Conservation (phyloP, 1,284 basidiomycete species). For the Quambalaria eucalypti region DNA sequence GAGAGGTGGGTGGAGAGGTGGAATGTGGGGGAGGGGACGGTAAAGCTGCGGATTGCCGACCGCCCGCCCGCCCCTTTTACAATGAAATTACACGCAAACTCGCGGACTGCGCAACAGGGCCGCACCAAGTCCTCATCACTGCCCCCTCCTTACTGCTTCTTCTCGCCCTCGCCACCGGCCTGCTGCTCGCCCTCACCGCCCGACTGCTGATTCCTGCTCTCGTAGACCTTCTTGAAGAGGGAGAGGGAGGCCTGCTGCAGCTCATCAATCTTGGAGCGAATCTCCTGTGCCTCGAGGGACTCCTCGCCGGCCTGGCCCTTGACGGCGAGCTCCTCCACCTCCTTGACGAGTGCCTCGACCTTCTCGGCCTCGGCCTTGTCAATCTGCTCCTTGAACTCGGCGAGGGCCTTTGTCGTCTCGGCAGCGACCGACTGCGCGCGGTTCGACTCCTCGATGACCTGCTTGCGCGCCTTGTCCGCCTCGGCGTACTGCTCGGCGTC, state of each 20-base stretch:
- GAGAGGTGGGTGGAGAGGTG: no score
- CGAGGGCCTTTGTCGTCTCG: conserved; percentile 94
- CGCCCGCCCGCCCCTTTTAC: no score
- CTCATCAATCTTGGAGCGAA: conserved; percentile 86
- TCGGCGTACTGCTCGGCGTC: conserved; percentile 83
- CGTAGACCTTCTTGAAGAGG: conserved; percentile 97
- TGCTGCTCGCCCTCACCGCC: conserved; percentile 37
- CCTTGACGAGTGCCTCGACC: conserved; percentile 61
- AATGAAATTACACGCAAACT: no score
- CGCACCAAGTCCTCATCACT: no score
- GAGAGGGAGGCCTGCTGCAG: conserved; percentile 93
- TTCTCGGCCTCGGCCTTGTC: conserved; percentile 84
- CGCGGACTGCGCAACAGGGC: no score
- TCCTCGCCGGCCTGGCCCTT: conserved; percentile 84
- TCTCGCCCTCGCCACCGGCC: conserved; percentile 34
- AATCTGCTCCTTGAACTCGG: conserved; percentile 94
- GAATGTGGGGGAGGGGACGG: no score
- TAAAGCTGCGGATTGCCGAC: no score
- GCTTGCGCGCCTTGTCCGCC: conserved; percentile 64
- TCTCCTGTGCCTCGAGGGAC: conserved; percentile 69
- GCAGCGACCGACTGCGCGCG: conserved; percentile 86
- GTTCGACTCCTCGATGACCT: conserved; percentile 92
- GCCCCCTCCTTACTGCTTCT: conserved; percentile 43
- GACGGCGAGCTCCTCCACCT: conserved; percentile 81
- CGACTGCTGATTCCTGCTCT: conserved; percentile 75